Conservation (phyloP, 768 basidiomycete genomes). For the Suillus ampliporus region DNA sequence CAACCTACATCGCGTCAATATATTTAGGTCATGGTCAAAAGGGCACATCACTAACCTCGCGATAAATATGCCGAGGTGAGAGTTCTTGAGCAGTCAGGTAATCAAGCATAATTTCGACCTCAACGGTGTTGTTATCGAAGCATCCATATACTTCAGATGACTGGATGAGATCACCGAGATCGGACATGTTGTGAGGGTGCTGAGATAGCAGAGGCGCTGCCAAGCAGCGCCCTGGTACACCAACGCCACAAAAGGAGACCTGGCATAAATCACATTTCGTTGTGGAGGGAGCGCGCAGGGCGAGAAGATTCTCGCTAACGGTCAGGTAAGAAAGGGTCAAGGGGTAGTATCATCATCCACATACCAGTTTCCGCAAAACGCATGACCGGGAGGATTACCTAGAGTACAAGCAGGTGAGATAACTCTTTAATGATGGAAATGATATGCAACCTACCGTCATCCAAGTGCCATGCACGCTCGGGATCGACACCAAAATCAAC, state of each 20-base stretch:
- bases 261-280: conserved; percentile 85
- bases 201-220: conserved; percentile 62
- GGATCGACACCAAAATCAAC: conserved; percentile 70
- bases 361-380: conserved; percentile 82
- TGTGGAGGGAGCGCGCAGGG: conserved; percentile 74
- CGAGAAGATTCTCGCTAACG: conserved; percentile 74
- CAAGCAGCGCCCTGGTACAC: conserved; percentile 73
- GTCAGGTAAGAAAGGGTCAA: conserved; percentile 3
- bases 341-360: conserved; percentile 19
- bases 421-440: not conserved
- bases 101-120: conserved; percentile 86
- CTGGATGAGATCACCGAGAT: conserved; percentile 77
- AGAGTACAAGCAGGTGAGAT: not conserved
- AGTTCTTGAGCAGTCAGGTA: conserved; percentile 68
- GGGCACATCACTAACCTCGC: conserved; percentile 56
- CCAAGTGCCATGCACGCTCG: conserved; percentile 77
- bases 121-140: conserved; percentile 77
- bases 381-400: conserved; percentile 71
- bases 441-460: conserved; percentile 56
- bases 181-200: conserved; percentile 71
- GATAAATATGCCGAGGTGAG: conserved; percentile 75
- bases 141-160: conserved; percentile 79
- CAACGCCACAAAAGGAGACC: conserved; percentile 83
- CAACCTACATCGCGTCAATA: conserved; percentile 52
- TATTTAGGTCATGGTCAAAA: not conserved